Conservation (phyloP, 225 moss, liverwort and hornwort species). For the Pseudisothecium myosuroides region DNA sequence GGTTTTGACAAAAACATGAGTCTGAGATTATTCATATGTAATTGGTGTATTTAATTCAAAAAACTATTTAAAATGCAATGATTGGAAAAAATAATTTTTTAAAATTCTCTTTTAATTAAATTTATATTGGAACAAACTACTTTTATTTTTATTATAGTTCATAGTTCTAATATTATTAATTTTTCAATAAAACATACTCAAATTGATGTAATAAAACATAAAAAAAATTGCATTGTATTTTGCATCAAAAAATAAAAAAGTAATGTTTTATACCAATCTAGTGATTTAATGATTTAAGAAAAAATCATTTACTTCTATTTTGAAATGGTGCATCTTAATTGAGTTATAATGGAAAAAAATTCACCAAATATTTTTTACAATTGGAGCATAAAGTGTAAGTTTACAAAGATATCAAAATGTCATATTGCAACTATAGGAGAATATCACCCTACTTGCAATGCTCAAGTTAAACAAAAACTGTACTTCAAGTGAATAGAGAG, state of each 20-base stretch:
- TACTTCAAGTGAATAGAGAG: not conserved
- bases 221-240: not conserved
- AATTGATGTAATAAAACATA: not conserved
- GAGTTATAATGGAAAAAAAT: not conserved
- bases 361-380: too few relatives aligned
- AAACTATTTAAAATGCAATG: not conserved
- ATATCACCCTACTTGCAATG: not conserved
- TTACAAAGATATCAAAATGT: too few relatives aligned
- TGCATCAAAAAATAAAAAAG: not conserved
- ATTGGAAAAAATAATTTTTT: not conserved
- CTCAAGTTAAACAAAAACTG: not conserved
- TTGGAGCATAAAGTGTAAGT: not conserved
- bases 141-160: not conserved
- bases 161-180: not conserved
- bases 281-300: not conserved
- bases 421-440: not conserved
- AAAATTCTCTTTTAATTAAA: not conserved
- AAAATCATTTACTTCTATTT: not conserved
- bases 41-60: not conserved
- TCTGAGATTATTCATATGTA: not conserved
- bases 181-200: not conserved
- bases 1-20: not conserved
- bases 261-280: not conserved
- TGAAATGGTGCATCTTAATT: rapidly evolving
- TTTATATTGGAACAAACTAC: rapidly evolving